These are phyloP conservation scores for Podila clonocystis DNA, from an alignment of 192 early-diverging fungal genomes.

Conservation along the genomic window DNA sequence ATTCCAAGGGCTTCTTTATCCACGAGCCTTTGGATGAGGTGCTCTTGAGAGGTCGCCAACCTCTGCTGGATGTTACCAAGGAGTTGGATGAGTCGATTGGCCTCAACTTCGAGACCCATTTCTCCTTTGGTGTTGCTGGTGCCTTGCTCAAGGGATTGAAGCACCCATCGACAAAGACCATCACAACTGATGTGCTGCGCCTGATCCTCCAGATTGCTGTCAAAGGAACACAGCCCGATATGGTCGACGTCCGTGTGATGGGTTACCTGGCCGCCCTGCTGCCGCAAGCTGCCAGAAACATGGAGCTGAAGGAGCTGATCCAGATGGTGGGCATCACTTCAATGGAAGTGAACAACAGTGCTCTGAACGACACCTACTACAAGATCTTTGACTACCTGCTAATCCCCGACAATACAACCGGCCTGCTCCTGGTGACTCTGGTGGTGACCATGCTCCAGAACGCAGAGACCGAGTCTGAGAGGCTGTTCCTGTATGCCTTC, in stretches of 20 bases:
- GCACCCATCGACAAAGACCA: conserved; percentile 77
- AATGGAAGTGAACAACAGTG: conserved; percentile 54
- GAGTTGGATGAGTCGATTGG: conserved; percentile 80
- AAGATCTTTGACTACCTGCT: conserved; percentile 73
- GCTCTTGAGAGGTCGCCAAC: conserved; percentile 74
- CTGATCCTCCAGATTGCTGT: conserved; percentile 81
- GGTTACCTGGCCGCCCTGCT: conserved; percentile 87
- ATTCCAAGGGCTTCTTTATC: conserved; percentile 76
- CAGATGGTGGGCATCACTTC: conserved; percentile 63
- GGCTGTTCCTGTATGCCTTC: conserved; percentile 78
- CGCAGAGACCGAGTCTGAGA: conserved; percentile 78
- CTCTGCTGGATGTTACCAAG: conserved; percentile 75
- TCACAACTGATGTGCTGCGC: conserved; percentile 74
- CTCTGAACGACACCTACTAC: conserved; percentile 62
- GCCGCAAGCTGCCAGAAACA: conserved; percentile 80
- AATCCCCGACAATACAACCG: conserved; percentile 71
- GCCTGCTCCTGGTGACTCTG: conserved; percentile 70
- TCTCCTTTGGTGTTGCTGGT: conserved; percentile 85
- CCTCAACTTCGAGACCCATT: conserved; percentile 87
- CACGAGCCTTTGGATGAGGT: conserved; percentile 77
- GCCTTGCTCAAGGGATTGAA: conserved; percentile 87
- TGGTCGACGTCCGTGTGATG: conserved; percentile 61
- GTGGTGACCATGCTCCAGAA: conserved; percentile 77
- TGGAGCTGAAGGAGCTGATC: conserved; percentile 67
- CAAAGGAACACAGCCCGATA: conserved; percentile 54